phyloP scores from a whole-genome alignment of 352 stramenopile species.

The Phytopythium litorale region DNA sequence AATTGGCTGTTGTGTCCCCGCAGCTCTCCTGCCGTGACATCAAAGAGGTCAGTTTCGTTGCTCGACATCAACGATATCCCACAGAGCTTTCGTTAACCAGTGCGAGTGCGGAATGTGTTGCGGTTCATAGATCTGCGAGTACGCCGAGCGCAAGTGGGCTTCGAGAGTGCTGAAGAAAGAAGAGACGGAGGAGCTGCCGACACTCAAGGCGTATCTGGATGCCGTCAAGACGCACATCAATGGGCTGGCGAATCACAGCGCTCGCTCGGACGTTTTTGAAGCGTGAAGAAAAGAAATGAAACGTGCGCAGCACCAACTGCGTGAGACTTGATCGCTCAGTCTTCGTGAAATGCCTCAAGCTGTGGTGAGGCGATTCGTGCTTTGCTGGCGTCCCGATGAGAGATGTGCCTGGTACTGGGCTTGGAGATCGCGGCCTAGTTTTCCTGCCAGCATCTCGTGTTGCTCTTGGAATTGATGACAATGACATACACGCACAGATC shows the following conservation, averaged over 20 bases:
- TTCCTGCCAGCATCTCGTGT: constrained; percentile 22
- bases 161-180: constrained; percentile 88
- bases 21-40: constrained; percentile 93
- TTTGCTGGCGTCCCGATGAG: neutral
- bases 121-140: constrained; percentile 82
- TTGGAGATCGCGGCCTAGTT: constrained; percentile 29
- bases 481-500: neutral
- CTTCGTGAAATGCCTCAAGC: neutral
- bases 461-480: constrained; percentile 18
- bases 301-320: neutral
- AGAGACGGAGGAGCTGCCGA: constrained; percentile 65
- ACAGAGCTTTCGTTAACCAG: neutral
- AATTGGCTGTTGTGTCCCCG: constrained; percentile 72
- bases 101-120: neutral
- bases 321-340: neutral
- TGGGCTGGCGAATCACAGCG: constrained; percentile 35
- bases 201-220: constrained; percentile 66
- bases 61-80: neutral
- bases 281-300: constrained; percentile 20
- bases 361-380: neutral
- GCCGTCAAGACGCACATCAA: constrained; percentile 65
- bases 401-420: constrained; percentile 40
- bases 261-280: constrained; percentile 48
- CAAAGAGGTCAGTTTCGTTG: constrained; percentile 71
- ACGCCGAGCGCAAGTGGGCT: constrained; percentile 90